A percentile compares a stretch with the other conserved stretches of the same genome.
Evolutionary conservation across 768 basidiomycete species (phyloP).

Genomic region (Lentinula sp.): DNA sequence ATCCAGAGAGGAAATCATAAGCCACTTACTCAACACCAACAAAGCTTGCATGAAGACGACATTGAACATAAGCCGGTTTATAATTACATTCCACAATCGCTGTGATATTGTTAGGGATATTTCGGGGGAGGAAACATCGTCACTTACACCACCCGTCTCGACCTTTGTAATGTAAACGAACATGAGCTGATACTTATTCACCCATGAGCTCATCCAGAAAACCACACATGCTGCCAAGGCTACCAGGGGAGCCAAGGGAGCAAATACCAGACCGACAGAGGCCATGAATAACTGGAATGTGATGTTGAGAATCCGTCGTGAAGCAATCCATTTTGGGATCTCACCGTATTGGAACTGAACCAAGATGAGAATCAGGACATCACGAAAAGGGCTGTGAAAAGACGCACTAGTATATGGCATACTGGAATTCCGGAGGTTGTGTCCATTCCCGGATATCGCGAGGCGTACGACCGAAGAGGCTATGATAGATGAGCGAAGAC

Average conservation of each 20-base stretch:
- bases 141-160: constrained; percentile 87
- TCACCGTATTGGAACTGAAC: constrained; percentile 6
- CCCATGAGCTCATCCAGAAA: constrained; percentile 82
- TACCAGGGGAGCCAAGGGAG: constrained; percentile 90
- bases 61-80: constrained; percentile 80
- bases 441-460: constrained; percentile 89
- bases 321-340: neutral
- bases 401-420: constrained; percentile 76
- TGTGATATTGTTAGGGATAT: constrained; percentile 20
- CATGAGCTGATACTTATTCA: constrained; percentile 97
- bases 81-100: constrained; percentile 91
- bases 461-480: constrained; percentile 82
- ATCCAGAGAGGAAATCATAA: constrained; percentile 7
- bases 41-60: constrained; percentile 83
- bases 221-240: constrained; percentile 75
- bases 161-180: constrained; percentile 87
- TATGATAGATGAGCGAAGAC: constrained; percentile 17
- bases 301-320: neutral
- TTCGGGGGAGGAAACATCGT: neutral
- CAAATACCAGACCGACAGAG: constrained; percentile 92
- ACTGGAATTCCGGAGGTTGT: constrained; percentile 85
- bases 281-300: constrained; percentile 68
- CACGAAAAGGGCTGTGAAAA: neutral
- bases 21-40: constrained; percentile 78
- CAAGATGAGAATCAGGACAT: neutral